A percentile compares a stretch with the other conserved stretches of the same genome.
Evolutionary conservation across 2,329 filamentous ascomycete genomes (phyloP).

Genomic region (Raffaelea albimanens): DNA sequence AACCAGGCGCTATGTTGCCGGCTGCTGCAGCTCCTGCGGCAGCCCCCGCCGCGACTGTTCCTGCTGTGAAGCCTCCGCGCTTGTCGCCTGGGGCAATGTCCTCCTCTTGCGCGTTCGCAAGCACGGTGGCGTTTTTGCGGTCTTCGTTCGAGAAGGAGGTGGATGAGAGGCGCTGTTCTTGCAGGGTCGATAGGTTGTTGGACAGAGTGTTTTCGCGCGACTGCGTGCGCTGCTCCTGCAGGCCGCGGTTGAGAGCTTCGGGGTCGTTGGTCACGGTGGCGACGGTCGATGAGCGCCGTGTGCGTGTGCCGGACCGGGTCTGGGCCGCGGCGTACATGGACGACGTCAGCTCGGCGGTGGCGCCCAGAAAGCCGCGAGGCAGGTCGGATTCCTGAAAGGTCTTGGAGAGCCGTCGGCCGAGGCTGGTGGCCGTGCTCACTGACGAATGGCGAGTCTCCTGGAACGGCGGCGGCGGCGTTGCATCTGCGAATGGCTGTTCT

Average conservation of each 20-base stretch:
- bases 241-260: no score
- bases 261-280: conserved; percentile 1
- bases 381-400: conserved; percentile 35
- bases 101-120: neutral
- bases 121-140: conserved; percentile 2
- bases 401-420: conserved; percentile 13
- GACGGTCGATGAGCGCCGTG: conserved; percentile 6
- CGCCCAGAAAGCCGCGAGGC: conserved; percentile 37
- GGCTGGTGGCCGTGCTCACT: conserved; percentile 7
- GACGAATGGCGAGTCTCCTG: neutral
- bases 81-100: neutral
- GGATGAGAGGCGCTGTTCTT: conserved; percentile 5
- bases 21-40: no score
- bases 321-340: conserved; percentile 20
- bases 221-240: no score
- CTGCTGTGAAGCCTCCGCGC: neutral
- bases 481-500: neutral
- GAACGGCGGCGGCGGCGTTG: neutral
- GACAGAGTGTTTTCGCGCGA: neutral
- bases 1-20: no score
- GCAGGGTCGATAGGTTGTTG: conserved; percentile 5
- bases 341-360: conserved; percentile 35
- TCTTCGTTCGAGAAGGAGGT: neutral
- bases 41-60: neutral
- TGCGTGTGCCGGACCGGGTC: conserved; percentile 8